phyloP scores from a whole-genome alignment of 805 yeast genomes.

The Starmerella potacharoeniae region DNA sequence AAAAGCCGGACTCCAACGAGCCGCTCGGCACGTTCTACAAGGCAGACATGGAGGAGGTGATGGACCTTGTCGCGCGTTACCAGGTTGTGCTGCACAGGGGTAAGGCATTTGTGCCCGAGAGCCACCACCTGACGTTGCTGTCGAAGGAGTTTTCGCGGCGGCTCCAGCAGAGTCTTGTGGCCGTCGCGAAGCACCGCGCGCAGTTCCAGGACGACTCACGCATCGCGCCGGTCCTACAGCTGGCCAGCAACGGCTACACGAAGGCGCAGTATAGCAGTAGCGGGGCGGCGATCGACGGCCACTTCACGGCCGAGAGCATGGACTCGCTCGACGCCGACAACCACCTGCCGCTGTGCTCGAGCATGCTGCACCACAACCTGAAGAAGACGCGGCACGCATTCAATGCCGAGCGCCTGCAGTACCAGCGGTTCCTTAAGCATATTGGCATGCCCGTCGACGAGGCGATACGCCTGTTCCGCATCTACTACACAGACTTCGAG shows the following conservation, averaged over 20 bases:
- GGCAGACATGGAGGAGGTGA: conserved; percentile 77
- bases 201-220: conserved; percentile 87
- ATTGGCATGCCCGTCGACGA: conserved; percentile 82
- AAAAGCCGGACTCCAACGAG: conserved; percentile 33
- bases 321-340: conserved; percentile 41
- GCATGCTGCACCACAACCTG: conserved; percentile 52
- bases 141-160: conserved; percentile 52
- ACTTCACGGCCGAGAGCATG: conserved; percentile 51
- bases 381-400: conserved; percentile 57
- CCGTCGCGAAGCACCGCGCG: conserved; percentile 68
- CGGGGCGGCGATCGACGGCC: conserved; percentile 26
- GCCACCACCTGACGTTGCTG: conserved; percentile 61
- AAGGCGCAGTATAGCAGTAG: conserved; percentile 18
- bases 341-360: conserved; percentile 77
- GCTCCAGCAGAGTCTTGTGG: conserved; percentile 42
- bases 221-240: conserved; percentile 68
- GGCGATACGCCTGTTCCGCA: conserved; percentile 74
- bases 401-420: conserved; percentile 75
- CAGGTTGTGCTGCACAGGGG: conserved; percentile 59
- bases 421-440: conserved; percentile 75
- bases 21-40: conserved; percentile 39
- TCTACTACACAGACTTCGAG: conserved; percentile 25
- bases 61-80: conserved; percentile 60
- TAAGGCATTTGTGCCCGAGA: conserved; percentile 71
- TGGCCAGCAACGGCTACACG: conserved; percentile 51